phyloP scores from a whole-genome alignment of 495 filamentous ascomycete genomes.

The Aspergillus sparsus region DNA sequence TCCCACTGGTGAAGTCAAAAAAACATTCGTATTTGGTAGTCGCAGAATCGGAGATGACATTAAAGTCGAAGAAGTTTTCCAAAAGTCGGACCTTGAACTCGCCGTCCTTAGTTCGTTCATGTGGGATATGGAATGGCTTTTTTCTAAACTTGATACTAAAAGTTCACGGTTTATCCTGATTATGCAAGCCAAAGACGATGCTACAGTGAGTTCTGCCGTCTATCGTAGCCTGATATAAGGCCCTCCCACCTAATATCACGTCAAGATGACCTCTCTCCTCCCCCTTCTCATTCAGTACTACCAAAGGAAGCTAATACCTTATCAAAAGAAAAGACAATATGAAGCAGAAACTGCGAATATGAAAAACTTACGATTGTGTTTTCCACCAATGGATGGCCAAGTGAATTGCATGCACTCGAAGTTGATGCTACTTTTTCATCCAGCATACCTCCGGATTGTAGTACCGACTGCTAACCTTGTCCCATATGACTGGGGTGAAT shows the following conservation, averaged over 20 bases:
- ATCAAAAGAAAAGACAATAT: constrained; percentile 37
- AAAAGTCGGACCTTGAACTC: constrained; percentile 65
- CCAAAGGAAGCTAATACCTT: background rate
- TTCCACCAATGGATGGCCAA: constrained; percentile 71
- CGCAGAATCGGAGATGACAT: constrained; percentile 67
- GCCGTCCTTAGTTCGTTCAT: constrained; percentile 86
- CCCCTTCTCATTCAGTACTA: no score
- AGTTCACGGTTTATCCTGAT: constrained; percentile 64
- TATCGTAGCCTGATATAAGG: background rate
- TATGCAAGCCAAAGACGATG: constrained; percentile 66
- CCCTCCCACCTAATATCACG: no score
- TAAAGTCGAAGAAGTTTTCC: constrained; percentile 86
- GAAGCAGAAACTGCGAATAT: constrained; percentile 52
- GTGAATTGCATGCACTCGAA: constrained; percentile 85
- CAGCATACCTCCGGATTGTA: constrained; percentile 66
- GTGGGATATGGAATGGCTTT: constrained; percentile 77
- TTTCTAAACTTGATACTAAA: constrained; percentile 56
- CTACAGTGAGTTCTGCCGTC: constrained; percentile 40
- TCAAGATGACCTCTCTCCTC: no score
- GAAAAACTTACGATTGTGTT: constrained; percentile 66
- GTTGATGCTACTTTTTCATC: constrained; percentile 77
- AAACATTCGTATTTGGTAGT: constrained; percentile 68
- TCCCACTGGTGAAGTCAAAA: constrained; percentile 74
- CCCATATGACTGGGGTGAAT: constrained; percentile 84
- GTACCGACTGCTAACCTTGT: constrained; percentile 81